These are phyloP conservation scores for Helichrysum umbraculigerum DNA, from an alignment of 129 eudicot genomes.

Conservation along the genomic window DNA sequence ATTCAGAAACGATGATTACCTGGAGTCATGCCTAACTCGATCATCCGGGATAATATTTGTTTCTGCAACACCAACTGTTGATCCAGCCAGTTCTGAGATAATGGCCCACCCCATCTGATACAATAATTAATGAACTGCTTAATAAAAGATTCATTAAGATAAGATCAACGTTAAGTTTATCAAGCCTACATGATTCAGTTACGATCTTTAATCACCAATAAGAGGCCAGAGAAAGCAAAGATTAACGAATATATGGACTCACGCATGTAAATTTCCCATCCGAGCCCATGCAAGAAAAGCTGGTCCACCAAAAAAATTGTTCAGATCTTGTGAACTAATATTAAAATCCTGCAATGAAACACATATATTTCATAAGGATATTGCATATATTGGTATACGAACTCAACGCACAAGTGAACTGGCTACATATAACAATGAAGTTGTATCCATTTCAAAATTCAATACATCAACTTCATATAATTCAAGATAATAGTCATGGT, in stretches of 20 bases:
- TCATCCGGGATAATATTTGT: constrained; percentile 77
- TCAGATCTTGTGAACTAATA: constrained; percentile 62
- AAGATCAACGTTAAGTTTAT: background rate
- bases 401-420: background rate
- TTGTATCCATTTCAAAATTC: background rate
- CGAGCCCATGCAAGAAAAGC: constrained; percentile 99
- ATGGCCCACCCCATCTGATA: constrained; percentile 97
- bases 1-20: constrained; percentile 44
- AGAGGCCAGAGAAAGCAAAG: background rate
- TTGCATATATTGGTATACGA: constrained; percentile 1
- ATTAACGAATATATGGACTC: constrained; percentile 28
- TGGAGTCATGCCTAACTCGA: constrained; percentile 97
- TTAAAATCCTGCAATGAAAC: constrained; percentile 58
- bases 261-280: constrained; percentile 98
- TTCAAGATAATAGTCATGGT: background rate
- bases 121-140: constrained; percentile 1
- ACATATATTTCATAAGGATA: constrained; percentile 10
- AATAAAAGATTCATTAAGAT: background rate
- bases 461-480: background rate
- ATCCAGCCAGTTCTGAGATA: constrained; percentile 87
- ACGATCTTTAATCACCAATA: background rate
- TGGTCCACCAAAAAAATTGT: constrained; percentile 96
- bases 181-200: background rate
- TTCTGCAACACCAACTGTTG: constrained; percentile 76
- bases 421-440: background rate